Evolutionary conservation across 1,139 yeast genomes (phyloP).

Genomic region (Schizosaccharomyces versatilis): DNA sequence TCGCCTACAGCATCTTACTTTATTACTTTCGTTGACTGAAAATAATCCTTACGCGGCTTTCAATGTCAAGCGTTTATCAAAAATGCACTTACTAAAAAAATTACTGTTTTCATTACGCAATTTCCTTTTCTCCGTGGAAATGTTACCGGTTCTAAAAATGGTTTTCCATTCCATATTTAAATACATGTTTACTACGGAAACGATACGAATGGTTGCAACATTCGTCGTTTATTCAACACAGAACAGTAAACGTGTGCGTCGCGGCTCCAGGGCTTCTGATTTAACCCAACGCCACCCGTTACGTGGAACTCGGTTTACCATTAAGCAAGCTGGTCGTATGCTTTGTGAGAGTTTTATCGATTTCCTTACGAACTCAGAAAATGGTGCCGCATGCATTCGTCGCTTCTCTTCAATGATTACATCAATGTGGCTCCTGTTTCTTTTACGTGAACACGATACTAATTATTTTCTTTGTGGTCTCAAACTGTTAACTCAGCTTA

Average conservation of each 20-base stretch:
- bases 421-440: not conserved
- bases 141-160: not conserved
- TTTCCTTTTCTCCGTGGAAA: not conserved
- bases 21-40: not conserved
- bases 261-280: not conserved
- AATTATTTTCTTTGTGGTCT: not conserved
- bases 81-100: not conserved
- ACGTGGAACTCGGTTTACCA: not conserved
- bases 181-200: not conserved
- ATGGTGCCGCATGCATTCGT: not conserved
- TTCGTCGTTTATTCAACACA: not conserved
- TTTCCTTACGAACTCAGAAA: not conserved
- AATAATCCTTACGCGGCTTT: not conserved
- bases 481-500: not conserved
- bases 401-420: slow-evolving; percentile 1
- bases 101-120: not conserved
- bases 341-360: not conserved
- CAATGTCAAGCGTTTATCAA: not conserved
- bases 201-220: not conserved
- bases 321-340: not conserved
- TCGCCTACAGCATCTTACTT: not conserved
- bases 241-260: not conserved
- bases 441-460: not conserved
- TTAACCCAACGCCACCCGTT: not conserved
- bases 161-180: not conserved